phyloP scores from a whole-genome alignment of 2,329 filamentous ascomycete genomes.

The Corinectria fuckeliana region DNA sequence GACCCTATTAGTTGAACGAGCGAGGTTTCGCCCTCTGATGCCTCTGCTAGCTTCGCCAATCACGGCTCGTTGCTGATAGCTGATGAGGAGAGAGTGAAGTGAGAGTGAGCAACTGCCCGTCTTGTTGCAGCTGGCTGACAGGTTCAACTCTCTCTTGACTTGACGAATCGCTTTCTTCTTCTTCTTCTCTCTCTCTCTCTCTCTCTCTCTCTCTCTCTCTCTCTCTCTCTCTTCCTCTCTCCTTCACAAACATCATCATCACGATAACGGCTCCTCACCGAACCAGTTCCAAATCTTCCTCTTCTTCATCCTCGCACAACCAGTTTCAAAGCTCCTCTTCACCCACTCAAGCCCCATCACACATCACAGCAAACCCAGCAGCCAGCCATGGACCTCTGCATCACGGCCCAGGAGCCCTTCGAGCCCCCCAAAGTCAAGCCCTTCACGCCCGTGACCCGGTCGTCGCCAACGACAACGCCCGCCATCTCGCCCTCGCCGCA shows the following conservation, averaged over 20 bases:
- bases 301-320: neutral
- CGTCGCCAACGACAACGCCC: conserved; percentile 3
- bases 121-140: neutral
- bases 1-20: neutral
- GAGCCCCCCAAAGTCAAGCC: conserved; percentile 23
- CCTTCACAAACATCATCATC: neutral
- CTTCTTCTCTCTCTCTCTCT: neutral
- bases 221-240: neutral
- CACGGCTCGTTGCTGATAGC: neutral
- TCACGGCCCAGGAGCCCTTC: conserved; percentile 38
- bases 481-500: conserved; percentile 13
- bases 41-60: neutral
- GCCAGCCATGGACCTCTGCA: conserved; percentile 38
- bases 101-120: neutral
- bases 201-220: neutral
- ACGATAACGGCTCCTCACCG: neutral
- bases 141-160: neutral
- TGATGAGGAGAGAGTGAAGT: neutral
- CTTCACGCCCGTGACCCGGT: conserved; percentile 16
- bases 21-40: neutral
- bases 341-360: neutral
- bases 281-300: neutral
- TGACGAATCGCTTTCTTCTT: neutral
- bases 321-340: neutral
- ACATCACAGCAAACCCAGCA: neutral